phyloP scores from a whole-genome alignment of 140 eudicot species.

The Senecio squalidus region DNA sequence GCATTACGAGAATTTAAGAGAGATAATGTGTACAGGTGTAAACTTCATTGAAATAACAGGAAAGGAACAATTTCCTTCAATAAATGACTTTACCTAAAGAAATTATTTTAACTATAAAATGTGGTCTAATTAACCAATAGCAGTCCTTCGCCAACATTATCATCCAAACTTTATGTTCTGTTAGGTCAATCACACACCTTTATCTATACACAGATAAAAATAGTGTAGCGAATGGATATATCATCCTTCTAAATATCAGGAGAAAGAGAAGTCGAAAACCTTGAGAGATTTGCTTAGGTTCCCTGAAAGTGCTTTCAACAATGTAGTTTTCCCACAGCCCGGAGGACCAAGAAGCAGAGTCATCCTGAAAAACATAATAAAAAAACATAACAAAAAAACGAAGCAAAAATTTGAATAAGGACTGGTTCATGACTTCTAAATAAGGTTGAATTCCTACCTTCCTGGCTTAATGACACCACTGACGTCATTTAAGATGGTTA shows the following conservation, averaged over 20 bases:
- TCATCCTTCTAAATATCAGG: no score
- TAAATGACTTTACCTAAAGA: no score
- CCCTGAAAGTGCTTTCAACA: conserved; percentile 73
- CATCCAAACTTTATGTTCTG: not conserved
- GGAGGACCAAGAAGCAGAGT: conserved; percentile 83
- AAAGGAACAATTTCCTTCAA: no score
- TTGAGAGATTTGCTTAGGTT: conserved; percentile 55
- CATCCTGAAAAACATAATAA: conserved; percentile 50
- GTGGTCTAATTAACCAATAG: no score
- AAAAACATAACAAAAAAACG: not conserved
- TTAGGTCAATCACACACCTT: no score
- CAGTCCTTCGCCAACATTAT: no score
- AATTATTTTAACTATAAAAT: no score
- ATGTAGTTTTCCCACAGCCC: conserved; percentile 73
- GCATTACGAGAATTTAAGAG: no score
- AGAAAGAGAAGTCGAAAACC: conserved; percentile 32
- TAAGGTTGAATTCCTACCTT: conserved; percentile 26
- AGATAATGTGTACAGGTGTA: no score
- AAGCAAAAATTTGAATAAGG: not conserved
- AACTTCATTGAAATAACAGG: no score
- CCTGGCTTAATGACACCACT: conserved; percentile 41
- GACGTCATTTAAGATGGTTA: conserved; percentile 31
- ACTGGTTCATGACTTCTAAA: not conserved
- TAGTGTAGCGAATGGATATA: not conserved
- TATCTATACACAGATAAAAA: not conserved